Conservation (phyloP, 768 basidiomycete genomes). For the Asterophora parasitica region DNA sequence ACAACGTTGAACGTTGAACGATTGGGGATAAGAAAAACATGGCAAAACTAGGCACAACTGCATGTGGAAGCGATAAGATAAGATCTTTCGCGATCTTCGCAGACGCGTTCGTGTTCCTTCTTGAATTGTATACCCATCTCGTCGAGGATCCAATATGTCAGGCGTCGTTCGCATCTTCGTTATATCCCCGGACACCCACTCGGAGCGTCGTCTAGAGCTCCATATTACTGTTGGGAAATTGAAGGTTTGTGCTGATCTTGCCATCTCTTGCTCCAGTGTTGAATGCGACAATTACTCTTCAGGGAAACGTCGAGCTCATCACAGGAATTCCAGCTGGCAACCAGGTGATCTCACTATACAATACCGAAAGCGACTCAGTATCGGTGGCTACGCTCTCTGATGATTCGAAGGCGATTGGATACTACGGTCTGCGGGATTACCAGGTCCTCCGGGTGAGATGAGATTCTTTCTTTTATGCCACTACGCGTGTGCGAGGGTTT, state of each 20-base stretch:
- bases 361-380: slow-evolving; percentile 48
- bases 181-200: slow-evolving; percentile 81
- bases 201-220: slow-evolving; percentile 81
- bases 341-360: slow-evolving; percentile 63
- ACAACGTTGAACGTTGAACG: too few species aligned
- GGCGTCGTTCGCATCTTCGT: slow-evolving; percentile 52
- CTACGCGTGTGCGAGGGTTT: background rate
- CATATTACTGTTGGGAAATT: slow-evolving; percentile 71
- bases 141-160: slow-evolving; percentile 10
- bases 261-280: slow-evolving; percentile 6
- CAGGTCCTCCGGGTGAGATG: slow-evolving; percentile 81
- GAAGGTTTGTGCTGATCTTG: slow-evolving; percentile 50
- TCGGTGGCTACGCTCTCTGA: slow-evolving; percentile 57
- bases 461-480: background rate
- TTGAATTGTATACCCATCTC: background rate
- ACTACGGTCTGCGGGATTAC: slow-evolving; percentile 69
- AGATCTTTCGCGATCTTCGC: too few species aligned
- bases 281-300: slow-evolving; percentile 4
- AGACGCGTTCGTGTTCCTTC: background rate
- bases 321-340: slow-evolving; percentile 83
- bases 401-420: slow-evolving; percentile 63
- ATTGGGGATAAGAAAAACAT: too few species aligned
- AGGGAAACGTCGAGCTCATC: slow-evolving; percentile 82
- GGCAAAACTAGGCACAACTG: too few species aligned
- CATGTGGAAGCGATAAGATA: too few species aligned